Conservation (phyloP, 2,329 filamentous ascomycete species). For the Fusarium proliferatum region DNA sequence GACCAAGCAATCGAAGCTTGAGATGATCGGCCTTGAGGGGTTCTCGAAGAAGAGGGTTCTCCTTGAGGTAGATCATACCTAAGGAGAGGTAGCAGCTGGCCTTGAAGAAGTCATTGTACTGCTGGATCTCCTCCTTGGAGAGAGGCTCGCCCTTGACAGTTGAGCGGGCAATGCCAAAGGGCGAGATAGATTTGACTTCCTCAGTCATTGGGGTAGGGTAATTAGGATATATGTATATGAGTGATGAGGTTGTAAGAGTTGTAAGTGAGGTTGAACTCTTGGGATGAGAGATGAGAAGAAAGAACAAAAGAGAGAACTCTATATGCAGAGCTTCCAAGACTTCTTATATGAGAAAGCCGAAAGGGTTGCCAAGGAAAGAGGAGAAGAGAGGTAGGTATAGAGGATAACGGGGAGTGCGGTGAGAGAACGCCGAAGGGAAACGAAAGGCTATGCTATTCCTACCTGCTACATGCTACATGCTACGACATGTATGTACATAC, state of each 20-base stretch:
- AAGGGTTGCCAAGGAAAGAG: constrained; percentile 28
- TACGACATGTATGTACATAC: constrained; percentile 6
- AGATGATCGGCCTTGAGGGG: constrained; percentile 76
- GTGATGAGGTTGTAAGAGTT: constrained; percentile 28
- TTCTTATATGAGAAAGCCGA: constrained; percentile 41
- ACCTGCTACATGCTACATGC: constrained; percentile 2
- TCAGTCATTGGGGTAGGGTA: constrained; percentile 48
- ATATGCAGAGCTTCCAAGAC: constrained; percentile 21
- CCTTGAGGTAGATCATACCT: constrained; percentile 82
- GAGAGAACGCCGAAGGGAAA: constrained; percentile 15
- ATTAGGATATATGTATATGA: constrained; percentile 16
- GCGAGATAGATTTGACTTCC: constrained; percentile 66
- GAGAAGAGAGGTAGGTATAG: constrained; percentile 26
- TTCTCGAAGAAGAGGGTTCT: constrained; percentile 78
- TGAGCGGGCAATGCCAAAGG: constrained; percentile 73
- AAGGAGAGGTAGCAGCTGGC: constrained; percentile 80
- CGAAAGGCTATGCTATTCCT: constrained; percentile 10
- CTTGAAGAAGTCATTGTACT: constrained; percentile 78
- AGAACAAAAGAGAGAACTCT: constrained; percentile 14
- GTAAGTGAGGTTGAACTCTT: constrained; percentile 36
- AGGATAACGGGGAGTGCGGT: constrained; percentile 36
- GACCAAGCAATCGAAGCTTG: constrained; percentile 79
- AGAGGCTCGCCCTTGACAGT: constrained; percentile 72
- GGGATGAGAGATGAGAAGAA: constrained; percentile 39
- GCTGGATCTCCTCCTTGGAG: constrained; percentile 71